These are phyloP conservation scores for Lasiodiplodia theobromae DNA, from an alignment of 2,329 filamentous ascomycete genomes.

Conservation along the genomic window DNA sequence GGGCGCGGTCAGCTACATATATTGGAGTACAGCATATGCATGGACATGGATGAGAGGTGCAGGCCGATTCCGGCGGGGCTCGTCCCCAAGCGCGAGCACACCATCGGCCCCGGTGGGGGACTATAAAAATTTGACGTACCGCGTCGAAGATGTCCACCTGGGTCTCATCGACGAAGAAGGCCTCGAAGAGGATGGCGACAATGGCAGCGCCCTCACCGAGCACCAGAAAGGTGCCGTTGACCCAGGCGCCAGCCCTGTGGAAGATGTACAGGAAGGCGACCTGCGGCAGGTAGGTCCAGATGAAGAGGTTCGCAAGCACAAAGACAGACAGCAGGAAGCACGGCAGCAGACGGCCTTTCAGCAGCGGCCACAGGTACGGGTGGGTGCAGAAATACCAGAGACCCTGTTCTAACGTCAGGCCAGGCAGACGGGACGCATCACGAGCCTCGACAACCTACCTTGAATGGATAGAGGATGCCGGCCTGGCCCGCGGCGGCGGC, in stretches of 20 bases:
- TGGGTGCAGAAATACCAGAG: conserved; percentile 82
- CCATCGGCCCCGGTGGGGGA: not conserved
- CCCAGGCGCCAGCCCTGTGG: conserved; percentile 81
- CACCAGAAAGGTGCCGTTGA: conserved; percentile 86
- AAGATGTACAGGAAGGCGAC: conserved; percentile 89
- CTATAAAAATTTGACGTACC: conserved; percentile 41
- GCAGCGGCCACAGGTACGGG: conserved; percentile 82
- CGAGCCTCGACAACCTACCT: conserved; percentile 35
- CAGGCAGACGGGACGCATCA: not conserved
- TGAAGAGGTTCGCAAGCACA: conserved; percentile 85
- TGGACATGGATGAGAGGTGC: not conserved
- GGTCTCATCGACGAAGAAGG: conserved; percentile 70
- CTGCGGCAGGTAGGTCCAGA: conserved; percentile 87
- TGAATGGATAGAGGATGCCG: conserved; percentile 40
- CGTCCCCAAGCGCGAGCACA: conserved; percentile 19
- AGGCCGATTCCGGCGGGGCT: not conserved
- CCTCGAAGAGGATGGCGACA: conserved; percentile 63
- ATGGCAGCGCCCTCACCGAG: conserved; percentile 71
- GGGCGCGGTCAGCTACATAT: not conserved
- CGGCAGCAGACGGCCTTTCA: conserved; percentile 78
- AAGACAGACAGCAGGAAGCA: conserved; percentile 81
- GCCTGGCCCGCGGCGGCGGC: conserved; percentile 39
- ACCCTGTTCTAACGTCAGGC: conserved; percentile 58
- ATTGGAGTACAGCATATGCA: not conserved
- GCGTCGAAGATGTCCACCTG: conserved; percentile 85